phyloP scores from a whole-genome alignment of 1,284 basidiomycete genomes.

The Cryptococcus sp. region DNA sequence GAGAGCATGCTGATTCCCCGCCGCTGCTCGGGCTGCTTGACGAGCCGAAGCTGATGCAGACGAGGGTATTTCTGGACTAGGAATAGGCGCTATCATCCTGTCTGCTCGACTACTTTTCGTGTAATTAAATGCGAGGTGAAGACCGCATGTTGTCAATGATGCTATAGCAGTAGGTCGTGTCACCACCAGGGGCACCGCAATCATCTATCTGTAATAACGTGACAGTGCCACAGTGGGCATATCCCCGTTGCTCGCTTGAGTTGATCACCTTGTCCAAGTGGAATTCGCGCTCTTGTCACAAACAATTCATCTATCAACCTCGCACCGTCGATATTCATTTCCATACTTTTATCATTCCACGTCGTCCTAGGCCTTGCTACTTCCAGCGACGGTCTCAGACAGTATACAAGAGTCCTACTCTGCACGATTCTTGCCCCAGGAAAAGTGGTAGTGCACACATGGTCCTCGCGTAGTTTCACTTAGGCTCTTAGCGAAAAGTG shows the following conservation, averaged over 20 bases:
- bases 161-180: no score
- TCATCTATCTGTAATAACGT: no score
- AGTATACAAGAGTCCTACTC: neutral
- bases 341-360: neutral
- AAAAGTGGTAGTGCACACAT: neutral
- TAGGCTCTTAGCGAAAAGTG: constrained; percentile 17
- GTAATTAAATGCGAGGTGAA: no score
- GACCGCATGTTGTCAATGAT: no score
- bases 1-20: constrained; percentile 39
- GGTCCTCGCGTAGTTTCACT: neutral
- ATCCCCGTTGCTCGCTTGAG: no score
- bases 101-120: neutral
- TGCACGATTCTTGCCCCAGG: neutral
- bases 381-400: no score
- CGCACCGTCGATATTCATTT: neutral
- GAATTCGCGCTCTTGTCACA: neutral
- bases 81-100: constrained; percentile 1
- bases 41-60: constrained; percentile 30
- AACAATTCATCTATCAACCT: neutral
- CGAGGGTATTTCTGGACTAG: neutral
- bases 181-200: no score
- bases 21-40: constrained; percentile 32
- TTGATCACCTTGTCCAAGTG: no score
- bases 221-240: no score
- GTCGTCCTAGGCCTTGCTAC: no score